phyloP scores from a whole-genome alignment of 768 basidiomycete genomes.

The Trametes punicea region DNA sequence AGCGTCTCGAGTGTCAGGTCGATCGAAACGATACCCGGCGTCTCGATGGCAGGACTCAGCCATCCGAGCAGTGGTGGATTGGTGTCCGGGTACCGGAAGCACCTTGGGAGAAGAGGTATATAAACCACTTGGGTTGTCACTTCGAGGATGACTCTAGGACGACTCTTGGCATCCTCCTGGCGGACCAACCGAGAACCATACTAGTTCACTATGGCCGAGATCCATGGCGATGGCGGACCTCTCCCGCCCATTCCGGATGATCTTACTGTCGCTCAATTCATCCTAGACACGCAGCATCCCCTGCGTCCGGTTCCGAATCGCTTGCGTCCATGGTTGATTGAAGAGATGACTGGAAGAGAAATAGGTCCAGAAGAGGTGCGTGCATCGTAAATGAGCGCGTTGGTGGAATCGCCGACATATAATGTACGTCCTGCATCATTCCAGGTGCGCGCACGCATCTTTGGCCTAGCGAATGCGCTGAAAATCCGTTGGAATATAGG shows the following conservation, averaged over 20 bases:
- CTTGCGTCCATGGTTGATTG: constrained; percentile 39
- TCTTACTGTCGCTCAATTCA: constrained; percentile 37
- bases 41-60: too few relatives aligned
- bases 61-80: too few relatives aligned
- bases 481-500: constrained; percentile 33
- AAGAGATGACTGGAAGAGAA: constrained; percentile 37
- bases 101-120: too few relatives aligned
- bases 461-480: constrained; percentile 38
- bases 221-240: constrained; percentile 5
- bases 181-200: too few relatives aligned
- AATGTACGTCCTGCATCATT: background rate
- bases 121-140: too few relatives aligned
- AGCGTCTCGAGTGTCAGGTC: too few relatives aligned
- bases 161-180: too few relatives aligned
- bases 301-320: constrained; percentile 26
- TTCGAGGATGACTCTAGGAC: too few relatives aligned
- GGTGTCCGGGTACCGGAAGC: too few relatives aligned
- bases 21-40: too few relatives aligned
- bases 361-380: constrained; percentile 37
- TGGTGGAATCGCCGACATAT: background rate
- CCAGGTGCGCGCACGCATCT: constrained; percentile 36
- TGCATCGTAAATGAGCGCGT: background rate
- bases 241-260: constrained; percentile 34
- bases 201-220: constrained; percentile 1
- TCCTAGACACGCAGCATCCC: constrained; percentile 35